A percentile compares a stretch with the other conserved stretches of the same genome.
Evolutionary conservation across 2,329 filamentous ascomycete genomes (phyloP).

Genomic region (Fusarium buharicum): DNA sequence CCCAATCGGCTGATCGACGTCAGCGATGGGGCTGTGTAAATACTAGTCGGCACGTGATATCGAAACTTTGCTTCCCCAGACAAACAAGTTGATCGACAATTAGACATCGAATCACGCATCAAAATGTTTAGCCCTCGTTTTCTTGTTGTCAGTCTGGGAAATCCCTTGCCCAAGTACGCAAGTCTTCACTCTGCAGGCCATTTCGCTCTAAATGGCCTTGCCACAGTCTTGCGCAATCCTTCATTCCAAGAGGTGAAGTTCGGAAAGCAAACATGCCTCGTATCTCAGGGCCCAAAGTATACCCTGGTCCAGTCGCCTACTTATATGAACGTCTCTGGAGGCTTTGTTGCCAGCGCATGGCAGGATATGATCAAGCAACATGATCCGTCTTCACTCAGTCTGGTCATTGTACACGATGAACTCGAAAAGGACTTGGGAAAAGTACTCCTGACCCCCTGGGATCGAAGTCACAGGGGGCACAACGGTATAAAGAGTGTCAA

Average conservation of each 20-base stretch:
- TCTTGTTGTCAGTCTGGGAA: constrained; percentile 88
- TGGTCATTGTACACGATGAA: constrained; percentile 91
- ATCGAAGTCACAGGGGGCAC: constrained; percentile 74
- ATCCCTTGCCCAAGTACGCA: constrained; percentile 77
- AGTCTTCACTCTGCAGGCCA: constrained; percentile 92
- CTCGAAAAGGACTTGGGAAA: constrained; percentile 77
- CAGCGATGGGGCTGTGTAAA: constrained; percentile 43
- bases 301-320: constrained; percentile 79
- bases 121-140: constrained; percentile 62
- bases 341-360: constrained; percentile 74
- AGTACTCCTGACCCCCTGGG: constrained; percentile 72
- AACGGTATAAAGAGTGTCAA: constrained; percentile 78
- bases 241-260: constrained; percentile 58
- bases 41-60: constrained; percentile 45
- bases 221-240: constrained; percentile 57
- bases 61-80: constrained; percentile 11
- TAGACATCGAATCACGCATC: constrained; percentile 28
- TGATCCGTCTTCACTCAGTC: constrained; percentile 50
- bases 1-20: constrained; percentile 48
- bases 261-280: constrained; percentile 64
- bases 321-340: constrained; percentile 87
- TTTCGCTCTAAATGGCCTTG: constrained; percentile 73
- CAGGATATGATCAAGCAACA: constrained; percentile 60
- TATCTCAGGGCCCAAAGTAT: constrained; percentile 62
- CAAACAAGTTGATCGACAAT: constrained; percentile 13